Percentiles rank a stretch among this genome's conserved stretches.
Conservation (phyloP, 2,329 filamentous ascomycete species). For the Fonsecaea pedrosoi region DNA sequence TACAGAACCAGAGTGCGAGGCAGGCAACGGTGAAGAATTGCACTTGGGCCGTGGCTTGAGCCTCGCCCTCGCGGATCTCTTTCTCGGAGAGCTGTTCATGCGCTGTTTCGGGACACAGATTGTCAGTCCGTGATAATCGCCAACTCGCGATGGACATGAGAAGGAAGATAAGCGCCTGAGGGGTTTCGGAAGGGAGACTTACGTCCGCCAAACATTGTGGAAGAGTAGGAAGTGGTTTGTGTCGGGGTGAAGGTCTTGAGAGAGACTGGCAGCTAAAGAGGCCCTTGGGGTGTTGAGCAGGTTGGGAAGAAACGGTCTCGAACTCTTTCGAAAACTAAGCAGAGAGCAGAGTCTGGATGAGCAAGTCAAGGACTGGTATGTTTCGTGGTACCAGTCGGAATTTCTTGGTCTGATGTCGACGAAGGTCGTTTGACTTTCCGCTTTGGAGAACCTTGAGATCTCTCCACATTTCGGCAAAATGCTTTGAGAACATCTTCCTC, state of each 20-base stretch:
- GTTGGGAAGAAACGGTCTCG: neutral
- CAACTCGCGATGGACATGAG: neutral
- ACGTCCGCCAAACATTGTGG: constrained; percentile 36
- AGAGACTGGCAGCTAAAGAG: neutral
- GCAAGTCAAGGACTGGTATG: neutral
- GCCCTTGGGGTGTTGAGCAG: neutral
- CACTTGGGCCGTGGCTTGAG: constrained; percentile 61
- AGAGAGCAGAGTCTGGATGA: neutral
- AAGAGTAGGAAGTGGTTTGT: neutral
- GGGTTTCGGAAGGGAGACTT: constrained; percentile 7
- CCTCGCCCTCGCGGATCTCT: constrained; percentile 60
- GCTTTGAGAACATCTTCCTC: neutral
- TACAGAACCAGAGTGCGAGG: constrained; percentile 68
- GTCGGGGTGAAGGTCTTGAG: neutral
- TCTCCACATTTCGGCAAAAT: neutral
- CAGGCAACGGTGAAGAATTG: constrained; percentile 62
- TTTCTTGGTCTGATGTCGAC: neutral
- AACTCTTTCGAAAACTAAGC: neutral
- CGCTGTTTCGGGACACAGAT: constrained; percentile 14
- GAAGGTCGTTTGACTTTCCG: constrained; percentile 5
- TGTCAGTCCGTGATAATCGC: neutral
- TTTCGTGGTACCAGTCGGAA: neutral
- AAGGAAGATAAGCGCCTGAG: neutral
- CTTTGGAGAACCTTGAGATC: neutral
- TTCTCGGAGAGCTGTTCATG: constrained; percentile 55